phyloP scores from a whole-genome alignment of 225 moss, liverwort and hornwort genomes.

The Anthoceros angustus region DNA sequence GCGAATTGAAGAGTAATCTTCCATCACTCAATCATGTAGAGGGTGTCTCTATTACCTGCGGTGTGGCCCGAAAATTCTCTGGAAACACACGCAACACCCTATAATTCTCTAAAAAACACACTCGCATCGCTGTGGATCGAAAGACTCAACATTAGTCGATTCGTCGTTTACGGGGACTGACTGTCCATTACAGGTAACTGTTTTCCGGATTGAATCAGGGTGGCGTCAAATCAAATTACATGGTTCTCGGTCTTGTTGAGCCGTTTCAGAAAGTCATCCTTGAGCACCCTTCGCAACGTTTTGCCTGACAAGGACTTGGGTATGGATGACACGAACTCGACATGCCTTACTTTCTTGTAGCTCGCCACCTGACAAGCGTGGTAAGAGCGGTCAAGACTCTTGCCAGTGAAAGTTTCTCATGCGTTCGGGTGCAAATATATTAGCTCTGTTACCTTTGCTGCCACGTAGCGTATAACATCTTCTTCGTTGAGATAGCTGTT shows the following conservation, averaged over 20 bases:
- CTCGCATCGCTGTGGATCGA: too few species aligned
- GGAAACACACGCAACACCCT: too few species aligned
- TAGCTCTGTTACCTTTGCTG: slow-evolving; percentile 34
- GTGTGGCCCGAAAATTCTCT: too few species aligned
- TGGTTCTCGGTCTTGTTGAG: not conserved
- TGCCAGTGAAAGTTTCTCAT: not conserved
- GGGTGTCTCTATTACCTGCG: too few species aligned
- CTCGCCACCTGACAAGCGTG: slow-evolving; percentile 44
- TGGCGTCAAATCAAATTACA: too few species aligned
- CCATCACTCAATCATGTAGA: too few species aligned
- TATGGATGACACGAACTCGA: slow-evolving; percentile 46
- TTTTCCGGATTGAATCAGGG: too few species aligned
- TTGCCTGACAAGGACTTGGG: slow-evolving; percentile 80
- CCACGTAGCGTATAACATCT: slow-evolving; percentile 52
- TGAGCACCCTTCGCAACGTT: slow-evolving; percentile 59
- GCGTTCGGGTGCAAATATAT: not conserved
- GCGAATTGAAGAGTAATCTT: too few species aligned
- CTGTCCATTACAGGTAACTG: too few species aligned
- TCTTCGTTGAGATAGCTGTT: slow-evolving; percentile 27
- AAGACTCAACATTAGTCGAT: too few species aligned
- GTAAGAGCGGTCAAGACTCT: not conserved
- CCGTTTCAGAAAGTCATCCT: slow-evolving; percentile 27
- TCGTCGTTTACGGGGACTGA: too few species aligned
- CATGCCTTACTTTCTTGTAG: slow-evolving; percentile 68
- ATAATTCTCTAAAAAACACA: too few species aligned